Evolutionary conservation across 192 early-diverging fungal genomes (phyloP), one percentile per base, ranked within the genome.

Genomic region (Dissophora globulifera): DNA sequence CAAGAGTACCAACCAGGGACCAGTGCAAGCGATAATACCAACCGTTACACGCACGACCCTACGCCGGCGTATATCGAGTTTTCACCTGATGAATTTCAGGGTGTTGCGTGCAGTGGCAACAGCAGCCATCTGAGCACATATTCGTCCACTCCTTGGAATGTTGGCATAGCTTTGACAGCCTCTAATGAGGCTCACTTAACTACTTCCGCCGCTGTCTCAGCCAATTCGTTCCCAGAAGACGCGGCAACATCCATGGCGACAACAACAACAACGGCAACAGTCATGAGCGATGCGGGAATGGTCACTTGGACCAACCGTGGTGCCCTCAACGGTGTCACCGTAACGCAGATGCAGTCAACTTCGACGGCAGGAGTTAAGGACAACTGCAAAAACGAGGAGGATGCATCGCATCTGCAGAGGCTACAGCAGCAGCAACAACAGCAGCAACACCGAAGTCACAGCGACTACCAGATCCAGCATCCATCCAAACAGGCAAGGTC

Each of bases 81-180:
- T 27, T 41, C 59, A 27, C 4, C 48, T 3, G 51, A 62, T 62
- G 59, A 41, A 29, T 50, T 50, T 50, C 59, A 62, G 33, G 59
- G 48, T 32, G 32, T 38, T 25, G 23, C 63, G 35, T 50, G 47
- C 59, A 54, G 45, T 20, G 49, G 48, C 43, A 40, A 64, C 59
- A 54, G 45, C 15, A 56, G 48, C 43, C 51, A 64, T 53, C 29
- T 51, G 40, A 57, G 55, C 41, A 41, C 19, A 19, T 60, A 32
- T 35, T 27, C 12, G 8, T 30, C 27, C 7, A 1, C 31, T 29
- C 15, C 62, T 50, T 52, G 23, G 35, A 26, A 53, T 53, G 20
- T 20, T 29, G 27, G 35, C 38, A 41, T n/a, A 40, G 38, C 38
- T 13, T 10, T 40, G 13, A 40, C 38, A 40, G 15, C 49, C 11